Evolutionary conservation across 768 basidiomycete genomes (phyloP).

Genomic region (Rhodotorula kratochvilovae): DNA sequence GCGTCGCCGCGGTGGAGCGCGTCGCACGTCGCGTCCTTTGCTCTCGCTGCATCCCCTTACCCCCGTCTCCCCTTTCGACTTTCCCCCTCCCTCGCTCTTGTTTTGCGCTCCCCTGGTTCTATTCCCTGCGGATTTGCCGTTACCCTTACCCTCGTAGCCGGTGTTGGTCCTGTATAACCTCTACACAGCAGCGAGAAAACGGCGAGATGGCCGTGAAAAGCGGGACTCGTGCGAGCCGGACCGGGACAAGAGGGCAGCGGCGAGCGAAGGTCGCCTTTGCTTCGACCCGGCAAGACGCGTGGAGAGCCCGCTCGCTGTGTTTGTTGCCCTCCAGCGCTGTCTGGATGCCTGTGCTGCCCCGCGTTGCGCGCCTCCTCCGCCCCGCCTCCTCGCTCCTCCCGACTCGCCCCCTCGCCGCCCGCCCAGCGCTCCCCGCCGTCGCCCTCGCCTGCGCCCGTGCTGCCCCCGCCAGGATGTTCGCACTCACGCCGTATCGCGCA

Average conservation of each 20-base stretch:
- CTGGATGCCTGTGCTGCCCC: too few species aligned
- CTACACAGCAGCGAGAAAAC: too few species aligned
- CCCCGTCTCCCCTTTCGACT: background rate
- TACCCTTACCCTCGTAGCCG: too few species aligned
- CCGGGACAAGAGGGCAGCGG: too few species aligned
- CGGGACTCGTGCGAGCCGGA: too few species aligned
- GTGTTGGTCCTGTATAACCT: too few species aligned
- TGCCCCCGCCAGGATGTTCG: conserved; percentile 43
- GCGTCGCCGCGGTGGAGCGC: too few species aligned
- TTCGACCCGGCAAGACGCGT: too few species aligned
- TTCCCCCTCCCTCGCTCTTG: background rate
- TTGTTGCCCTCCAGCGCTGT: too few species aligned
- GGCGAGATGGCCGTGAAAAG: background rate
- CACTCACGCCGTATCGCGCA: conserved; percentile 38
- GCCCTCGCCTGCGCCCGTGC: background rate
- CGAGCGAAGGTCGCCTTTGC: background rate
- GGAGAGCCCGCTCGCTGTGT: too few species aligned
- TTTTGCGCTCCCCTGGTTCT: too few species aligned
- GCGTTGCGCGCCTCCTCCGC: background rate
- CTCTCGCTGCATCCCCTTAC: background rate
- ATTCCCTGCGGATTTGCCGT: too few species aligned
- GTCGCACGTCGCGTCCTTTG: background rate
- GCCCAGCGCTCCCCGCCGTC: background rate
- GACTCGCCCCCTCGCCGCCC: background rate
- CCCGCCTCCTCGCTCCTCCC: background rate